phyloP scores from a whole-genome alignment of 495 filamentous ascomycete genomes.

The Pseudoneurospora amorphoporcata region DNA sequence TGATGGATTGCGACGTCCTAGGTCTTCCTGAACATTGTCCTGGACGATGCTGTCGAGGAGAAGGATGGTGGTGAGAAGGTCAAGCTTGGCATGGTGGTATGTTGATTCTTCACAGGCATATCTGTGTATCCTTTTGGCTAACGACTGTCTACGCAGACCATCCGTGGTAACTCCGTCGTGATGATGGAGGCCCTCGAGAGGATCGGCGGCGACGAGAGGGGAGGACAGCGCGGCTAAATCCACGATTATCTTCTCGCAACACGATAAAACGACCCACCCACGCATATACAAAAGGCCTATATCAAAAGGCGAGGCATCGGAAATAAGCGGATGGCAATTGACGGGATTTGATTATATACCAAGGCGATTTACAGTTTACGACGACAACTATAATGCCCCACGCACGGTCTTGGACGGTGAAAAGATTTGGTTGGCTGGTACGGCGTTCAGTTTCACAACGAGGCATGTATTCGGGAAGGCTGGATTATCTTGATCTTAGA shows the following conservation, averaged over 20 bases:
- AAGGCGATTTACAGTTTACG: neutral
- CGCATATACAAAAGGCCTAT: neutral
- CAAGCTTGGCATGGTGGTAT: conserved; percentile 84
- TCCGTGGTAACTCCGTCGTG: conserved; percentile 90
- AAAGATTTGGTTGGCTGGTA: neutral
- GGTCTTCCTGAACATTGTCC: conserved; percentile 97
- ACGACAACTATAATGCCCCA: neutral
- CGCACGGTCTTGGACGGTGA: neutral
- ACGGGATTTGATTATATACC: neutral
- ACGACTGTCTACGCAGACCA: conserved; percentile 34
- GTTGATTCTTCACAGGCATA: conserved; percentile 20
- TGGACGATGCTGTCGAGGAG: conserved; percentile 97
- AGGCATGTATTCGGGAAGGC: neutral
- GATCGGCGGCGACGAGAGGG: conserved; percentile 39
- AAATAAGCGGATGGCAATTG: neutral
- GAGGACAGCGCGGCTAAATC: conserved; percentile 8
- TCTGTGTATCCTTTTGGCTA: neutral
- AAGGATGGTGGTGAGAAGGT: conserved; percentile 87
- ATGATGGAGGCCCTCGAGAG: conserved; percentile 77
- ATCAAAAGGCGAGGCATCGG: neutral
- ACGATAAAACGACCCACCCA: neutral
- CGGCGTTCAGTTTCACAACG: conserved; percentile 1
- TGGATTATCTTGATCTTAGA: neutral
- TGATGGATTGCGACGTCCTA: conserved; percentile 23
- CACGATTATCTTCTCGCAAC: neutral